Percentiles rank a stretch among this genome's conserved stretches.
These are phyloP conservation scores for Curvularia verruculosa DNA, from an alignment of 2,329 filamentous ascomycete genomes.

Conservation along the genomic window DNA sequence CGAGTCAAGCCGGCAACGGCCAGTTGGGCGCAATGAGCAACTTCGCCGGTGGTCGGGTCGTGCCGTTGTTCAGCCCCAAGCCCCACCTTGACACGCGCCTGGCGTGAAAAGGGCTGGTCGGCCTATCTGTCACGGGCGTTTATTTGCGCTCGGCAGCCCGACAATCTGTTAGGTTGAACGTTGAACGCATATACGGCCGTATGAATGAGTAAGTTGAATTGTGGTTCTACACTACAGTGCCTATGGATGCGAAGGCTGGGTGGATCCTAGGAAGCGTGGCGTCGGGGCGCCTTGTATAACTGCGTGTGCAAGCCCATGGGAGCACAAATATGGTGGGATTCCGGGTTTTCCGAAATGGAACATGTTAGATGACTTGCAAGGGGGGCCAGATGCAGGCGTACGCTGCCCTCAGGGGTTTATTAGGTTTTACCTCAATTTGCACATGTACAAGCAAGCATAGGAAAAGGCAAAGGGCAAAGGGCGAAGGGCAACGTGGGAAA, in stretches of 20 bases:
- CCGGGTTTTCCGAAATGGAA: not conserved
- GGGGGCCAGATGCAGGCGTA: not conserved
- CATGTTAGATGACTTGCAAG: not conserved
- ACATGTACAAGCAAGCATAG: not conserved
- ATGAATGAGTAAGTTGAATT: not conserved
- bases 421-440: not conserved
- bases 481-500: not conserved
- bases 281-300: not conserved
- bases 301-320: not conserved
- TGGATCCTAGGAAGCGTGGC: not conserved
- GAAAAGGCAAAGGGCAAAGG: too few species aligned
- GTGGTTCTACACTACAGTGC: not conserved
- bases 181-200: not conserved
- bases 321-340: not conserved
- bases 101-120: not conserved
- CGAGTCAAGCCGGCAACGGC: slow-evolving; percentile 7
- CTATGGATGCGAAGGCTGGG: too few species aligned
- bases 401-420: not conserved
- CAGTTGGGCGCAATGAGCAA: slow-evolving; percentile 4
- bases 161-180: not conserved
- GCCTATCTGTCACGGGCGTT: not conserved
- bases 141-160: not conserved
- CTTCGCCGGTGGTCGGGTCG: slow-evolving; percentile 12
- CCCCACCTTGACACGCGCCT: slow-evolving; percentile 6
- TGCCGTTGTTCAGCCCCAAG: slow-evolving; percentile 16